Percentiles rank a stretch among this genome's conserved stretches.
These are phyloP conservation scores for Mycosarcoma mackinlayi DNA, from an alignment of 1,284 basidiomycete genomes.

Conservation along the genomic window DNA sequence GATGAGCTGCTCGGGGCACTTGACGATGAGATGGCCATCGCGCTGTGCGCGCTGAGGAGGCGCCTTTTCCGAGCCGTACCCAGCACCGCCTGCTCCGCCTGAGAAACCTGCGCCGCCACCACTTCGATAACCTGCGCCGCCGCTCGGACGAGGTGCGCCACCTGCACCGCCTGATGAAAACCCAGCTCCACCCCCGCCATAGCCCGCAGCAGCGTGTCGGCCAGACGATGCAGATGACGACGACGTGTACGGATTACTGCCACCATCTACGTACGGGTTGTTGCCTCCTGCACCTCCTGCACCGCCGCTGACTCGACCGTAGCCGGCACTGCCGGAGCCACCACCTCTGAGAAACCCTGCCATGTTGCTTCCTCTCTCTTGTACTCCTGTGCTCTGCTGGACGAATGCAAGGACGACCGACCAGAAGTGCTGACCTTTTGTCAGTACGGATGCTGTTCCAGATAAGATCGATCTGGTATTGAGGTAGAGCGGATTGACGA, in stretches of 20 bases:
- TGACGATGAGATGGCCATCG: slow-evolving; percentile 47
- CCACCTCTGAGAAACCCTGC: slow-evolving; percentile 53
- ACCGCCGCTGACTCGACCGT: slow-evolving; percentile 34
- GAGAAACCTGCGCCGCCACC: slow-evolving; percentile 35
- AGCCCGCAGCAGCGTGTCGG: slow-evolving; percentile 26
- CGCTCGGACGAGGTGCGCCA: slow-evolving; percentile 10
- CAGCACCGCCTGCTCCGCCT: slow-evolving; percentile 30
- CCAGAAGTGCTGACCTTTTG: not conserved
- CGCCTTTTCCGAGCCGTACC: slow-evolving; percentile 38
- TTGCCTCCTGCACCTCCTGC: slow-evolving; percentile 25
- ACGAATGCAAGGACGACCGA: not conserved
- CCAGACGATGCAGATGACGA: slow-evolving; percentile 19
- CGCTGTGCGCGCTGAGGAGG: slow-evolving; percentile 6
- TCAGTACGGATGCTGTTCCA: too few species aligned
- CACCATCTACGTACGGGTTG: slow-evolving; percentile 39
- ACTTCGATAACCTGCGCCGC: slow-evolving; percentile 21
- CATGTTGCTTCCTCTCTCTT: slow-evolving; percentile 21
- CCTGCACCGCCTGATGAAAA: slow-evolving; percentile 21
- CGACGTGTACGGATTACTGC: slow-evolving; percentile 32
- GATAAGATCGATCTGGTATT: too few species aligned
- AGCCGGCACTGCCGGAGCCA: slow-evolving; percentile 41
- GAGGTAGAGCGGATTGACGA: too few species aligned
- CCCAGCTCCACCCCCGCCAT: slow-evolving; percentile 26
- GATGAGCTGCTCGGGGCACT: slow-evolving; percentile 55
- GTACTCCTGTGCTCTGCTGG: too few species aligned